Conservation (phyloP, 2,329 filamentous ascomycete genomes). For the Phyllosticta citrichinensis region DNA sequence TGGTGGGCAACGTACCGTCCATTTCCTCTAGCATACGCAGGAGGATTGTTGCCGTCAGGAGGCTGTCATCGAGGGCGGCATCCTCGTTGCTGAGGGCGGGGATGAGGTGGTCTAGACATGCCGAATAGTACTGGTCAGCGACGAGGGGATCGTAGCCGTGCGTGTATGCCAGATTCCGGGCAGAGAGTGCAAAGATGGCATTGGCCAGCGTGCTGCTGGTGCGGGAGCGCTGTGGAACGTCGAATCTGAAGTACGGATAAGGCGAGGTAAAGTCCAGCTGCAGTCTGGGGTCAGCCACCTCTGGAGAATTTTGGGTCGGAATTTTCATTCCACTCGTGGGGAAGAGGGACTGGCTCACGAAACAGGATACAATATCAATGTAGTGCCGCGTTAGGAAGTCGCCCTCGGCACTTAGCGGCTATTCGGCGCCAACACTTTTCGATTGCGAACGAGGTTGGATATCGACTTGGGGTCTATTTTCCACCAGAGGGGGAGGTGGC, state of each 20-base stretch:
- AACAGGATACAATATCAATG: slow-evolving; percentile 26
- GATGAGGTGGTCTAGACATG: slow-evolving; percentile 31
- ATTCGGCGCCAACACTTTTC: slow-evolving; percentile 21
- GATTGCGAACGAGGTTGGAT: slow-evolving; percentile 21
- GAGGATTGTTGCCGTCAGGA: slow-evolving; percentile 33
- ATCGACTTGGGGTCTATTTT: slow-evolving; percentile 11
- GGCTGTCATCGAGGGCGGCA: slow-evolving; percentile 31
- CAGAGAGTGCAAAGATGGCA: slow-evolving; percentile 33
- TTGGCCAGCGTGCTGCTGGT: slow-evolving; percentile 32
- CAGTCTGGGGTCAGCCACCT: background rate
- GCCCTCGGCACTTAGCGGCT: slow-evolving; percentile 26
- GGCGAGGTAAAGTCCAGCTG: slow-evolving; percentile 29
- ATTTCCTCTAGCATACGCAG: slow-evolving; percentile 33
- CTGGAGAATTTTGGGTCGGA: background rate
- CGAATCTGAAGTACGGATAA: slow-evolving; percentile 23
- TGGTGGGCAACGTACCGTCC: slow-evolving; percentile 20
- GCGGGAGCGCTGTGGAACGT: slow-evolving; percentile 27
- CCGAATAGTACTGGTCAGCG: slow-evolving; percentile 33
- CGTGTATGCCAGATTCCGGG: slow-evolving; percentile 32
- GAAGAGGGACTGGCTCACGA: slow-evolving; percentile 15
- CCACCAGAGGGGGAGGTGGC: background rate
- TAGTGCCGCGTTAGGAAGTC: slow-evolving; percentile 28
- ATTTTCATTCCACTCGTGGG: slow-evolving; percentile 10
- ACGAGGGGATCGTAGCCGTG: slow-evolving; percentile 30
- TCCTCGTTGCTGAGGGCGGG: slow-evolving; percentile 30